Conservation (phyloP, 805 yeast species). For the Nakazawaea laoshanensis region DNA sequence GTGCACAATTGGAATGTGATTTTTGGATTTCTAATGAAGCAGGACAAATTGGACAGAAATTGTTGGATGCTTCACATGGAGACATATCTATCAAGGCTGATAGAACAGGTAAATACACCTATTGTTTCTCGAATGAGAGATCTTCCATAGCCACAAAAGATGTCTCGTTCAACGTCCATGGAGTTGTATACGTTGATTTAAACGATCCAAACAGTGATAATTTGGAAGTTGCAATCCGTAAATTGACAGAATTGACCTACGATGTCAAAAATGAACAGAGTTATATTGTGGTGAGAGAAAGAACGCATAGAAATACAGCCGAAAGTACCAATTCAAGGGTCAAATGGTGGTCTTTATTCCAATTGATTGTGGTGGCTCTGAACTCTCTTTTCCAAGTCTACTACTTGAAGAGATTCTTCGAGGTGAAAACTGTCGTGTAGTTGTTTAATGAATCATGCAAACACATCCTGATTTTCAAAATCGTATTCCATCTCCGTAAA, state of each 20-base stretch:
- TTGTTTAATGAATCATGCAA: constrained; percentile 26
- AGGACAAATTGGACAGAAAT: constrained; percentile 41
- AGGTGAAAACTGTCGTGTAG: constrained; percentile 83
- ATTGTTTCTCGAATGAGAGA: constrained; percentile 88
- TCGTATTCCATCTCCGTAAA: constrained; percentile 59
- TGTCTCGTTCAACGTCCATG: constrained; percentile 92
- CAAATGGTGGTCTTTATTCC: constrained; percentile 96
- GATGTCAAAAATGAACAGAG: constrained; percentile 90
- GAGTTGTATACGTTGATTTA: constrained; percentile 77
- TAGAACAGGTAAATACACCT: constrained; percentile 65
- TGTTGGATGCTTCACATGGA: constrained; percentile 66
- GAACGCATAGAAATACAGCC: constrained; percentile 97
- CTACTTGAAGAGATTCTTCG: constrained; percentile 90
- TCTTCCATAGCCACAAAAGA: constrained; percentile 70
- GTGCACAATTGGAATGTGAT: constrained; percentile 58
- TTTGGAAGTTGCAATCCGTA: constrained; percentile 76
- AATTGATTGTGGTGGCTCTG: constrained; percentile 72
- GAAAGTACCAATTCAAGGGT: constrained; percentile 95
- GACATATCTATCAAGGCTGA: constrained; percentile 63
- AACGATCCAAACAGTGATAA: constrained; percentile 61
- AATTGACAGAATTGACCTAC: constrained; percentile 64
- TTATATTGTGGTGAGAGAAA: constrained; percentile 90
- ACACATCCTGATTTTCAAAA: constrained; percentile 60
- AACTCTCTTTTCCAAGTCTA: constrained; percentile 91
- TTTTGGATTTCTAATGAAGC: constrained; percentile 42